Base-by-base conservation (phyloP, 108 stramenopile species). In the Schizochytrium sp. region DNA sequence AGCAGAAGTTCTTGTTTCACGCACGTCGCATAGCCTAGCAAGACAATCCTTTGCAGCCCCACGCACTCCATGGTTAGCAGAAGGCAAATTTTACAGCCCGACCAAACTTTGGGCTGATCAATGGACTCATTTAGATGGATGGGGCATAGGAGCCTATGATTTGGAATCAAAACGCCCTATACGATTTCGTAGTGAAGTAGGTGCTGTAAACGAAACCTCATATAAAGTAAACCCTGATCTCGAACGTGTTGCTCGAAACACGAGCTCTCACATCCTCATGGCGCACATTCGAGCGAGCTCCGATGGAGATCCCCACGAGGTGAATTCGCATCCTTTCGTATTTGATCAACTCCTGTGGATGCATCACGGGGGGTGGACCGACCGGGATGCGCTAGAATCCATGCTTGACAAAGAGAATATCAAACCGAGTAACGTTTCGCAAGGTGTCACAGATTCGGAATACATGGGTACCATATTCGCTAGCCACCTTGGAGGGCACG, bases 291-390 rank as follows among this genome's bases (percentile, higher is more conserved):
- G 76, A 47, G 76, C 76, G 28, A 55, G 50, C 47, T 83, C 76
- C 5, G 76, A 7, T 42, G 76, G 76, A n/a, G 76, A 83, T 47
- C 2, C 76, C 2, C 50, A 83, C 1, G 76, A 83, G 47, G 10
- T 8, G n/a, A 83, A 83, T 40, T 83, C 76, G 76, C 76, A 83
- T 28, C 76, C 76, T 7, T 83, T 83, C 3, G 28, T 55, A 17
- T 83, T 19, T 42, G 53, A 40, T 1, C 76, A 55, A 10, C 2
- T 83, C 15, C 28, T 83, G 53, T 83, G 76, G 76, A 83, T 83
- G 76, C 76, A 83, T 53, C 47, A 83, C 28, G 76, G 76, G 15
- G 76, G 76, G 12, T 83, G 76, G 28, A n/a, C 76, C 45, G 50
- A 83, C 76, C 47, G 28, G n/a, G 76, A 83, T 5, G 53, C 47